phyloP scores from a whole-genome alignment of 2,329 filamentous ascomycete species.

The Aspergillus jensenii region DNA sequence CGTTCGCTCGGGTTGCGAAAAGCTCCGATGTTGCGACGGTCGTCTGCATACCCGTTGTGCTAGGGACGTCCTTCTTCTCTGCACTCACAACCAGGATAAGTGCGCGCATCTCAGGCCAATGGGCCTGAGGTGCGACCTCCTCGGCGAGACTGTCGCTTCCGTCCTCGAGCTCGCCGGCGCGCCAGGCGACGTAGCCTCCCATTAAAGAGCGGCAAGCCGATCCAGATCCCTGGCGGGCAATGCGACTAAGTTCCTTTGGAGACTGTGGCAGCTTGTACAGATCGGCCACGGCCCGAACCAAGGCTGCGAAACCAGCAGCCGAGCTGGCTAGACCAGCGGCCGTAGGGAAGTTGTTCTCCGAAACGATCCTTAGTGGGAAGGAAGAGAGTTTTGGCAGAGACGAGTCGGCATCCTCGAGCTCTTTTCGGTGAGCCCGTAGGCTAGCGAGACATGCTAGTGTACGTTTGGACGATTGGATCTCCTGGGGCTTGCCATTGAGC shows the following conservation, averaged over 20 bases:
- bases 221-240: slow-evolving; percentile 91
- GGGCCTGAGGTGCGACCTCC: slow-evolving; percentile 79
- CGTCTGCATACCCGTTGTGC: slow-evolving; percentile 93
- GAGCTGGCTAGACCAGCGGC: slow-evolving; percentile 77
- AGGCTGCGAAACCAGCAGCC: slow-evolving; percentile 66
- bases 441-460: slow-evolving; percentile 94
- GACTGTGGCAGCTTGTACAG: slow-evolving; percentile 82
- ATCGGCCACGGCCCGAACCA: slow-evolving; percentile 80
- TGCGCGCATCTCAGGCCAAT: slow-evolving; percentile 96
- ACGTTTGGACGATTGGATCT: slow-evolving; percentile 75
- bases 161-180: slow-evolving; percentile 71
- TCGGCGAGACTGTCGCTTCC: slow-evolving; percentile 86
- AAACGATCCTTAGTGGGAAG: slow-evolving; percentile 80
- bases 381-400: slow-evolving; percentile 79
- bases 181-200: slow-evolving; percentile 95
- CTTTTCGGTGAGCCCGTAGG: slow-evolving; percentile 72
- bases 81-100: slow-evolving; percentile 88
- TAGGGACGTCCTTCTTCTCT: slow-evolving; percentile 92
- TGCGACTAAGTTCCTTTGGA: slow-evolving; percentile 78
- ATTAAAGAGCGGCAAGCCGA: slow-evolving; percentile 92
- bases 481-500: slow-evolving; percentile 79
- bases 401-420: slow-evolving; percentile 69
- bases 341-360: slow-evolving; percentile 98
- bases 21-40: slow-evolving; percentile 90
- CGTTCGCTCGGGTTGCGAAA: slow-evolving; percentile 72